These are phyloP conservation scores for Fusarium circinatum DNA, from an alignment of 2,329 filamentous ascomycete species.

Conservation along the genomic window DNA sequence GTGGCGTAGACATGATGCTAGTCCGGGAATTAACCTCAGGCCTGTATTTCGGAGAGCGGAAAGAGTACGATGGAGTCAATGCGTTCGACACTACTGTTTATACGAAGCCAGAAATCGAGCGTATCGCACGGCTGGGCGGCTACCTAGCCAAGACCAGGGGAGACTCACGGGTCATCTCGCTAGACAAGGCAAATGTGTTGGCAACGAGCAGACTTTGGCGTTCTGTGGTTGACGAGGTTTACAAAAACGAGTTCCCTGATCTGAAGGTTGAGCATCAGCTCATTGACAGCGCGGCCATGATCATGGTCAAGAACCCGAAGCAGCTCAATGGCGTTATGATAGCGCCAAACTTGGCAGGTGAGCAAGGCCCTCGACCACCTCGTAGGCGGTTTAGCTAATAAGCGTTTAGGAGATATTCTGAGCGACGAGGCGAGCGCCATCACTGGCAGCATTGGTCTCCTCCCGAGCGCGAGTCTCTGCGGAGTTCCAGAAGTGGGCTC, in stretches of 20 bases:
- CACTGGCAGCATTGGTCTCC: conserved; percentile 85
- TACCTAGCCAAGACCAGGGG: conserved; percentile 81
- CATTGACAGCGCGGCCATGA: conserved; percentile 96
- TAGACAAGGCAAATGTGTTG: conserved; percentile 97
- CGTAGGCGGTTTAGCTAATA: not conserved
- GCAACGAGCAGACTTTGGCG: conserved; percentile 91
- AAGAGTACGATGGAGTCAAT: conserved; percentile 71
- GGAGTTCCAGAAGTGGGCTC: conserved; percentile 87
- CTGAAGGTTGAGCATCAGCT: conserved; percentile 88
- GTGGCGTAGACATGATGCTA: conserved; percentile 90
- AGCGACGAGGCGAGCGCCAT: conserved; percentile 95
- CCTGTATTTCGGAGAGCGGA: conserved; percentile 94
- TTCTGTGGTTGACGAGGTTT: conserved; percentile 85
- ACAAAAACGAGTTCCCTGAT: conserved; percentile 89
- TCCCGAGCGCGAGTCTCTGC: conserved; percentile 88
- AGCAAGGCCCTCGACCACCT: not conserved
- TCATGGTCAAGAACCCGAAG: conserved; percentile 94
- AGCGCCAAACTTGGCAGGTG: conserved; percentile 77
- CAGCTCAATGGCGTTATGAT: conserved; percentile 90
- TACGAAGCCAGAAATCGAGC: conserved; percentile 85
- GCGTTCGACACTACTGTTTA: conserved; percentile 91
- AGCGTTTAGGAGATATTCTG: conserved; percentile 88
- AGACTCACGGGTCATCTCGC: conserved; percentile 77
- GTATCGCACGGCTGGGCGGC: conserved; percentile 83
- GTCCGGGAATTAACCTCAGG: conserved; percentile 93